phyloP scores from a whole-genome alignment of 2,329 filamentous ascomycete genomes.

The Penicillium sp. region DNA sequence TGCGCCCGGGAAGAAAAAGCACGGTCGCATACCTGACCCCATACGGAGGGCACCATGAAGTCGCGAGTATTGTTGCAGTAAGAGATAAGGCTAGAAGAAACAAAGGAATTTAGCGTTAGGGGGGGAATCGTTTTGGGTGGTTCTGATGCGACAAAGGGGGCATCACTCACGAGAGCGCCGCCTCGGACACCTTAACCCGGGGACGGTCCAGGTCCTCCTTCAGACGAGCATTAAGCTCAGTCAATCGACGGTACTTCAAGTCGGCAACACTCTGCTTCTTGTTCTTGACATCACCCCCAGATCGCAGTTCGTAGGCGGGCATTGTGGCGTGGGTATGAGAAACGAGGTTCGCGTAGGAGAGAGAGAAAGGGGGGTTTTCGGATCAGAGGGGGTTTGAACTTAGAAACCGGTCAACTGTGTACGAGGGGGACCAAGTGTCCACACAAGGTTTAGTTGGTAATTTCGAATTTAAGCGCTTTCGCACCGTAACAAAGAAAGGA shows the following conservation, averaged over 20 bases:
- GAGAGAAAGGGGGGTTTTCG: slow-evolving; percentile 17
- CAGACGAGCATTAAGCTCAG: slow-evolving; percentile 92
- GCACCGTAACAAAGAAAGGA: background rate
- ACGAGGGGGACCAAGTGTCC: slow-evolving; percentile 1
- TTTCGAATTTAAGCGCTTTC: background rate
- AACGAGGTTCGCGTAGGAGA: background rate
- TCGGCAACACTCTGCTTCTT: slow-evolving; percentile 99
- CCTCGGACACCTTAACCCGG: slow-evolving; percentile 92
- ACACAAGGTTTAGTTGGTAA: background rate
- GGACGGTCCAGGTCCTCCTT: slow-evolving; percentile 95
- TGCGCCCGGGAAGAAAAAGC: slow-evolving; percentile 2
- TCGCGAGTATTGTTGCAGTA: slow-evolving; percentile 98
- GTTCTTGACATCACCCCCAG: slow-evolving; percentile 69
- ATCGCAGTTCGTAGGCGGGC: slow-evolving; percentile 66
- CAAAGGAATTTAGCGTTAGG: slow-evolving; percentile 1
- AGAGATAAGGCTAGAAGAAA: slow-evolving; percentile 74
- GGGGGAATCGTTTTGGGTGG: background rate
- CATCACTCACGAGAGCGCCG: slow-evolving; percentile 71
- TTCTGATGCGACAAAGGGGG: slow-evolving; percentile 9
- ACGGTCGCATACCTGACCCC: slow-evolving; percentile 66
- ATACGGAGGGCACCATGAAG: slow-evolving; percentile 98
- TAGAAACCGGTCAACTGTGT: background rate
- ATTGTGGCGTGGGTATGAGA: slow-evolving; percentile 41
- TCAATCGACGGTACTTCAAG: slow-evolving; percentile 91
- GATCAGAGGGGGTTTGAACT: slow-evolving; percentile 1